phyloP scores from a whole-genome alignment of 371 early-diverging fungal species.

The Cokeromyces recurvatus region DNA sequence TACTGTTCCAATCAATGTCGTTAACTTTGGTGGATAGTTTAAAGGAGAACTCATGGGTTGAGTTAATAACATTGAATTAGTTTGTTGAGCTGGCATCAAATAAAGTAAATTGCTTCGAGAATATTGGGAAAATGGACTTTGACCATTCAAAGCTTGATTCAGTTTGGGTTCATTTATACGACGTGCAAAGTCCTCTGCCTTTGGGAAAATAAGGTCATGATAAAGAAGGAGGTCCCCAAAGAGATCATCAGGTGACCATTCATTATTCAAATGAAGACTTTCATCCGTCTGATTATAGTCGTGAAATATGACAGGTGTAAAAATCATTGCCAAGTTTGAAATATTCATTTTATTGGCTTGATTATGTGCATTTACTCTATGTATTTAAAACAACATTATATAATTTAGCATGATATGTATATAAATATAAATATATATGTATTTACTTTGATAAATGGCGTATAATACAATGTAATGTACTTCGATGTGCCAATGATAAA shows the following conservation, averaged over 20 bases:
- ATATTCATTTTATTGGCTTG: constrained; percentile 56
- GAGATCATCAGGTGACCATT: constrained; percentile 25
- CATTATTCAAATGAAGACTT: constrained; percentile 1
- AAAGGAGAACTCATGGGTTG: constrained; percentile 16
- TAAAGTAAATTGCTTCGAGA: constrained; percentile 21
- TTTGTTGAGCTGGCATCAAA: background rate
- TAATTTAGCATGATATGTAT: background rate
- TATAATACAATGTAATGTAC: constrained; percentile 44
- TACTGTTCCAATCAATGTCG: constrained; percentile 5
- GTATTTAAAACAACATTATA: background rate
- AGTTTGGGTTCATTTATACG: constrained; percentile 9
- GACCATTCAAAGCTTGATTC: constrained; percentile 11
- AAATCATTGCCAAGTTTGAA: constrained; percentile 53
- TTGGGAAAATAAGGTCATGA: constrained; percentile 15
- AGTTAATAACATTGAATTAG: constrained; percentile 7
- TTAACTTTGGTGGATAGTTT: constrained; percentile 8
- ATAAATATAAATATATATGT: no score
- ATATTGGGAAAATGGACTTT: constrained; percentile 14
- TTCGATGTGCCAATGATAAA: constrained; percentile 45
- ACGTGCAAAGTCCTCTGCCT: constrained; percentile 13
- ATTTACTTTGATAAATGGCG: constrained; percentile 51
- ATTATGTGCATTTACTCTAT: constrained; percentile 33
- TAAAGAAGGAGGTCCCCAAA: constrained; percentile 27
- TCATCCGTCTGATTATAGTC: constrained; percentile 46
- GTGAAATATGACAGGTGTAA: constrained; percentile 61